A percentile compares a stretch with the other conserved stretches of the same genome.
phyloP scores from a whole-genome alignment of 768 basidiomycete genomes.

The Tricholoma matsutake region DNA sequence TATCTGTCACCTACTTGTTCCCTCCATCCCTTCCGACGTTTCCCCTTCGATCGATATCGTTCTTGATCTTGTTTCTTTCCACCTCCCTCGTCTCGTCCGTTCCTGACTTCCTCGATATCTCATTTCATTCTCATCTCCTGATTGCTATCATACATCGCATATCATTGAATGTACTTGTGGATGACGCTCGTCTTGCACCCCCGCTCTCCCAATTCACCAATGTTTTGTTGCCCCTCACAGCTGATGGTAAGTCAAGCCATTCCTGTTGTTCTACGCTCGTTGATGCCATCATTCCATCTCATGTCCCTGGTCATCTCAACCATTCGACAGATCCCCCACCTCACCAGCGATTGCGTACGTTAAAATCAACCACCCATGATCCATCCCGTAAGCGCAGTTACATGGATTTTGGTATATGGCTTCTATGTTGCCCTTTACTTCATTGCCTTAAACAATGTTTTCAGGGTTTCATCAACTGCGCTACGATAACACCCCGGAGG shows the following conservation, averaged over 20 bases:
- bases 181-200: background rate
- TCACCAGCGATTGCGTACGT: background rate
- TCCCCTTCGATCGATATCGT: too few species aligned
- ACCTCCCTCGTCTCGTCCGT: too few species aligned
- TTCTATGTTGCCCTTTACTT: background rate
- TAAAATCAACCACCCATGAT: background rate
- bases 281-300: background rate
- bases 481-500: background rate
- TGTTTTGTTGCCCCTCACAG: background rate
- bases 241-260: background rate
- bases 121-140: background rate
- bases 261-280: background rate
- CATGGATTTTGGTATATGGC: background rate
- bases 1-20: too few species aligned
- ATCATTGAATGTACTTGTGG: background rate
- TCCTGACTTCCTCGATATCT: too few species aligned
- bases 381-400: background rate
- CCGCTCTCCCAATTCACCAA: background rate
- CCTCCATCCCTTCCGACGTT: too few species aligned
- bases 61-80: too few species aligned
- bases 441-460: background rate
- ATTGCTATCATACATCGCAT: background rate
- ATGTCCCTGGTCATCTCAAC: background rate
- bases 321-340: background rate
- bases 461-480: background rate